phyloP scores from a whole-genome alignment of 257 asterid genomes.

The Knoxia roxburghii region DNA sequence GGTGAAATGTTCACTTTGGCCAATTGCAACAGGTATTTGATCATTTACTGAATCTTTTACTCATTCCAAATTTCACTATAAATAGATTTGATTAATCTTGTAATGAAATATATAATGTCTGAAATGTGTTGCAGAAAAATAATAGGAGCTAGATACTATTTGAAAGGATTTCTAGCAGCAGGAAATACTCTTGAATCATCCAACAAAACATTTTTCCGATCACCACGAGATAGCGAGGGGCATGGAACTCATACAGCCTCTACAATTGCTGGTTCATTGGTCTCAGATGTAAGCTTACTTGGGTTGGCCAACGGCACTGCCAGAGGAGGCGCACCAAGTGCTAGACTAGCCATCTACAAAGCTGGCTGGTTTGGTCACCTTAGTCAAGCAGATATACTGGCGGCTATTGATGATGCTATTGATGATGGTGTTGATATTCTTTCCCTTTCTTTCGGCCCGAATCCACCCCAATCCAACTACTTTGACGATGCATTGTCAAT shows the following conservation, averaged over 20 bases:
- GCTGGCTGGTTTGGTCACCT: slow-evolving; percentile 61
- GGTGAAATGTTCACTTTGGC: slow-evolving; percentile 47
- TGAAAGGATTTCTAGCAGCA: slow-evolving; percentile 35
- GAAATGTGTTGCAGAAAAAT: slow-evolving; percentile 40
- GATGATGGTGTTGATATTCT: slow-evolving; percentile 59
- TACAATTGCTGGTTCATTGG: slow-evolving; percentile 56
- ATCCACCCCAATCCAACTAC: slow-evolving; percentile 28
- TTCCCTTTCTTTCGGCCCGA: slow-evolving; percentile 60
- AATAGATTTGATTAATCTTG: too few relatives aligned
- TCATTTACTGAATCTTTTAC: too few relatives aligned
- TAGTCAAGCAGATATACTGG: slow-evolving; percentile 53
- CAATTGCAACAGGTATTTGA: slow-evolving; percentile 44
- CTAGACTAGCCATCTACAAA: slow-evolving; percentile 57
- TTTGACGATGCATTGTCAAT: slow-evolving; percentile 41
- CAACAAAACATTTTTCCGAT: slow-evolving; percentile 31
- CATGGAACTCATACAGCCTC: slow-evolving; percentile 73
- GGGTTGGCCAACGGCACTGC: slow-evolving; percentile 62
- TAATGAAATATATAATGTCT: not conserved
- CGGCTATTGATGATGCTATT: slow-evolving; percentile 63
- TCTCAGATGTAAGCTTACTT: slow-evolving; percentile 41
- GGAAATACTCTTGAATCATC: slow-evolving; percentile 41
- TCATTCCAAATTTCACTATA: too few relatives aligned
- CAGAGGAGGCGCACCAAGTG: slow-evolving; percentile 66
- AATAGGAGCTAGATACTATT: slow-evolving; percentile 54
- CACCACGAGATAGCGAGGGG: slow-evolving; percentile 66